Evolutionary conservation across 768 basidiomycete genomes (phyloP).

Genomic region (Tephrocybe sp.): DNA sequence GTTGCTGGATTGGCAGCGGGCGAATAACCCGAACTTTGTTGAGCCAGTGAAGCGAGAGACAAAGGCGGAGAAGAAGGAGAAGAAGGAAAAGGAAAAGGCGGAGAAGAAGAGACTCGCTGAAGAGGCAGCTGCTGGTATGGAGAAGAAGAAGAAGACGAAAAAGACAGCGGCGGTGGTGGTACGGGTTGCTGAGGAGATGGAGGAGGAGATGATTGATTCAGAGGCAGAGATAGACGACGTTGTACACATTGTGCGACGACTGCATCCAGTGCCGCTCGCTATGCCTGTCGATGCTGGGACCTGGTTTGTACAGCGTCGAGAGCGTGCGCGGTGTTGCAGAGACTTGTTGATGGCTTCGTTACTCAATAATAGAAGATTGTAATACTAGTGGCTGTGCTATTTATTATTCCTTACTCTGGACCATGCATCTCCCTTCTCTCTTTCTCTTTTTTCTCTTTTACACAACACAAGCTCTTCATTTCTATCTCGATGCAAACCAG

Average conservation of each 20-base stretch:
- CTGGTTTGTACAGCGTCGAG: slow-evolving; percentile 80
- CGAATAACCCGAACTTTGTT: slow-evolving; percentile 83
- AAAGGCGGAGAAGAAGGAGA: slow-evolving; percentile 85
- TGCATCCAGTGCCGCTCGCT: slow-evolving; percentile 63
- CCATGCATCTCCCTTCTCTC: background rate
- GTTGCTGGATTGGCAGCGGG: slow-evolving; percentile 88
- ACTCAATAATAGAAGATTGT: slow-evolving; percentile 1
- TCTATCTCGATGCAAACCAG: slow-evolving; percentile 94
- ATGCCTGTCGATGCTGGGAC: slow-evolving; percentile 70
- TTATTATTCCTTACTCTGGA: background rate
- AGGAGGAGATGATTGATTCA: slow-evolving; percentile 75
- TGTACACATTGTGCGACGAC: slow-evolving; percentile 51
- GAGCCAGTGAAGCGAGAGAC: slow-evolving; percentile 85
- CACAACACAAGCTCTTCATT: slow-evolving; percentile 77
- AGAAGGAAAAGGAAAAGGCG: slow-evolving; percentile 74
- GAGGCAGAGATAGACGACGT: slow-evolving; percentile 82
- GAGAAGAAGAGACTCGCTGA: slow-evolving; percentile 77
- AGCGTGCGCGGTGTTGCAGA: slow-evolving; percentile 58
- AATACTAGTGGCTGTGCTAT: slow-evolving; percentile 8
- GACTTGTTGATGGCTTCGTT: slow-evolving; percentile 42
- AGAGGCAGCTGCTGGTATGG: slow-evolving; percentile 56
- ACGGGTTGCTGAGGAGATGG: slow-evolving; percentile 44
- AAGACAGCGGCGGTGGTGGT: slow-evolving; percentile 49
- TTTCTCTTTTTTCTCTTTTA: slow-evolving; percentile 1
- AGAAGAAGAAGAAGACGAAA: slow-evolving; percentile 64